phyloP scores from a whole-genome alignment of 345 rosid genomes.

The Streptanthus diversifolius region DNA sequence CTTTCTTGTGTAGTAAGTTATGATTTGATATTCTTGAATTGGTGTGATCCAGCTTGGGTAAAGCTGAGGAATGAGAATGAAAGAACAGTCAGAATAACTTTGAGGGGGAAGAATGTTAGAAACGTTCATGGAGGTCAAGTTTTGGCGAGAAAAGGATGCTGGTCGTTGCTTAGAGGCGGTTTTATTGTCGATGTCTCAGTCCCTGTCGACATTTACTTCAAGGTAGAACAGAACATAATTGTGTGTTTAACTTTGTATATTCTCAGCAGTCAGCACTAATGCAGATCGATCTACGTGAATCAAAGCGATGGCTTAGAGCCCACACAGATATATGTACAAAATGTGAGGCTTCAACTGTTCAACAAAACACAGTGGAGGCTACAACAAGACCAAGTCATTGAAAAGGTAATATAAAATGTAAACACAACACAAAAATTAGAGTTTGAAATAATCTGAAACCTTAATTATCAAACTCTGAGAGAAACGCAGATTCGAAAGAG shows the following conservation, averaged over 20 bases:
- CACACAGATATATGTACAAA: slow-evolving; percentile 47
- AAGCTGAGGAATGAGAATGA: slow-evolving; percentile 43
- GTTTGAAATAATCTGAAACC: neutral
- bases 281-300: neutral
- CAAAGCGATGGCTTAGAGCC: slow-evolving; percentile 41
- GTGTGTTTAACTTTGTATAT: neutral
- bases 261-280: neutral
- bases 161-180: slow-evolving; percentile 79
- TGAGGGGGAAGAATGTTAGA: slow-evolving; percentile 32
- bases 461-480: neutral
- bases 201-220: slow-evolving; percentile 41
- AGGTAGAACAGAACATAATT: slow-evolving; percentile 31
- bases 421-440: neutral
- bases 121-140: slow-evolving; percentile 42
- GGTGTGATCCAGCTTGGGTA: slow-evolving; percentile 55
- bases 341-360: slow-evolving; percentile 55
- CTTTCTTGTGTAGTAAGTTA: slow-evolving; percentile 7
- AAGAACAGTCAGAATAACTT: slow-evolving; percentile 37
- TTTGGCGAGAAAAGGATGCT: slow-evolving; percentile 53
- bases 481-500: slow-evolving; percentile 51
- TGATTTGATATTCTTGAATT: neutral
- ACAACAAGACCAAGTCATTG: slow-evolving; percentile 50
- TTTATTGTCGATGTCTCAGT: slow-evolving; percentile 42
- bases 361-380: slow-evolving; percentile 61
- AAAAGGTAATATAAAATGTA: slow-evolving; percentile 40